These are phyloP conservation scores for Flaveria sonorensis DNA, from an alignment of 129 eudicot species.

Conservation along the genomic window DNA sequence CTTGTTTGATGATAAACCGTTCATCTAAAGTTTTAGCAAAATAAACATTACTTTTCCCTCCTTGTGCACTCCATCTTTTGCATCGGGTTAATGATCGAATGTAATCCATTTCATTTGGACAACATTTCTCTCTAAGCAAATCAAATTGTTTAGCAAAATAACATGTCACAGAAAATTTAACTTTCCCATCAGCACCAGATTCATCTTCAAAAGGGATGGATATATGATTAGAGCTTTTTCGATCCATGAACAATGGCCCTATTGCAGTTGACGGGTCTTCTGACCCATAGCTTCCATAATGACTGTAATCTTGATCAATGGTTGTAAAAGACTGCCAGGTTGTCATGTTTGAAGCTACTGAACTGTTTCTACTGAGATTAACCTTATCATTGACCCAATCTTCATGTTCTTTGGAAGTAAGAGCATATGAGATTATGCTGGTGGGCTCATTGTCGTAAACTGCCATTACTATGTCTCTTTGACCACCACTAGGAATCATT, in stretches of 20 bases:
- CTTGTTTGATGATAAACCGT: constrained; percentile 86
- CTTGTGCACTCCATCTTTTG: constrained; percentile 94
- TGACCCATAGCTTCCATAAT: constrained; percentile 63
- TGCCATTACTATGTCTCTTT: constrained; percentile 50
- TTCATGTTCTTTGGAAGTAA: constrained; percentile 66
- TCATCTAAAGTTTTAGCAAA: constrained; percentile 94
- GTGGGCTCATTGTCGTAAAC: constrained; percentile 95
- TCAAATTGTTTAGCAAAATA: constrained; percentile 82
- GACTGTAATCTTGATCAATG: constrained; percentile 64
- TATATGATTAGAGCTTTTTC: constrained; percentile 69
- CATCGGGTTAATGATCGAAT: constrained; percentile 86
- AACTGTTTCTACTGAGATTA: constrained; percentile 32
- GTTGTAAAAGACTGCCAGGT: constrained; percentile 81
- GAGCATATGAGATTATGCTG: constrained; percentile 82
- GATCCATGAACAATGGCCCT: constrained; percentile 43
- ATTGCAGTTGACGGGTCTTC: constrained; percentile 60
- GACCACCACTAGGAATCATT: constrained; percentile 57
- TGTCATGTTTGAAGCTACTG: constrained; percentile 51
- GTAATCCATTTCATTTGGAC: constrained; percentile 67
- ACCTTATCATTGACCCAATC: constrained; percentile 58
- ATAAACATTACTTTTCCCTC: constrained; percentile 94
- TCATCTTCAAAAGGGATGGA: constrained; percentile 79
- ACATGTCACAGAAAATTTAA: constrained; percentile 79
- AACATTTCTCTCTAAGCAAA: constrained; percentile 62
- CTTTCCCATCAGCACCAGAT: constrained; percentile 60